A percentile compares a stretch with the other conserved stretches of the same genome.
Conservation (phyloP, 2,329 filamentous ascomycete species). For the Leptodontidium sp. region DNA sequence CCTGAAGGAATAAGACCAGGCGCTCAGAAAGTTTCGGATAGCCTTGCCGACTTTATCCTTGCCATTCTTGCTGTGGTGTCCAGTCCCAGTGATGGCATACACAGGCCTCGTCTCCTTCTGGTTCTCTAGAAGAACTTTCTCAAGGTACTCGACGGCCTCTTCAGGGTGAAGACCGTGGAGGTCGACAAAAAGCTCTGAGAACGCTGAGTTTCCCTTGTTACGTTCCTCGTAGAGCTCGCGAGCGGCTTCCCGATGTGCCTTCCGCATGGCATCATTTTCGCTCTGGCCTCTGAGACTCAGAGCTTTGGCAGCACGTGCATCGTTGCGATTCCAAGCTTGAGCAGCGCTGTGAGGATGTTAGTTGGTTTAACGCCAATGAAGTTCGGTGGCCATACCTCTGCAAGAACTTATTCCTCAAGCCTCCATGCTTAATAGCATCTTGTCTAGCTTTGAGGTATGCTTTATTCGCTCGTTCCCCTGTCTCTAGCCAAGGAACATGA, state of each 20-base stretch:
- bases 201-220: conserved; percentile 71
- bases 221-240: conserved; percentile 92
- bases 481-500: conserved; percentile 96
- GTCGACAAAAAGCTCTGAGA: conserved; percentile 87
- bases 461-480: conserved; percentile 88
- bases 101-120: conserved; percentile 76
- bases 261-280: conserved; percentile 96
- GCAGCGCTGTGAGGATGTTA: conserved; percentile 71
- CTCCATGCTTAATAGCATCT: conserved; percentile 97
- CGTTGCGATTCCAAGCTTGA: conserved; percentile 98
- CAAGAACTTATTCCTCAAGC: conserved; percentile 94
- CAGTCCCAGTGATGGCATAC: conserved; percentile 96
- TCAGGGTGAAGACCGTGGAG: conserved; percentile 98
- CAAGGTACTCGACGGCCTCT: conserved; percentile 93
- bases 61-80: conserved; percentile 97
- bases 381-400: conserved; percentile 72
- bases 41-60: conserved; percentile 99
- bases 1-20: conserved; percentile 94
- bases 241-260: conserved; percentile 94
- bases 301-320: conserved; percentile 94
- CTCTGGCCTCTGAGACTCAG: conserved; percentile 93
- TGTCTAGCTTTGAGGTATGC: conserved; percentile 94
- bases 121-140: conserved; percentile 86
- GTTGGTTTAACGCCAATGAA: neutral
- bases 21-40: conserved; percentile 87